A percentile compares a stretch with the other conserved stretches of the same genome.
phyloP scores from a whole-genome alignment of 306 rosid genomes.

The Cyamopsis tetragonoloba region DNA sequence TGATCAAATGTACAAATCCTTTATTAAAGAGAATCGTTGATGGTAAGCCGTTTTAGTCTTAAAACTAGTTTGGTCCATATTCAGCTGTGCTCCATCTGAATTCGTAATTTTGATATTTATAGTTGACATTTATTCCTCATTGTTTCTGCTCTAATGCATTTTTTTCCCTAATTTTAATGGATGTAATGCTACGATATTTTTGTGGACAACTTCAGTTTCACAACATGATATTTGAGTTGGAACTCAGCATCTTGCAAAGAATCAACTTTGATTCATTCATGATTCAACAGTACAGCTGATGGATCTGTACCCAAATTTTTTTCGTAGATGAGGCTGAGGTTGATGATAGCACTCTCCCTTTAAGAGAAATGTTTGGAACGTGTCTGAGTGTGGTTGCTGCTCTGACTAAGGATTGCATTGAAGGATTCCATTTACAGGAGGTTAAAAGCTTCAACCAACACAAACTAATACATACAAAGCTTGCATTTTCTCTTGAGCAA shows the following conservation, averaged over 20 bases:
- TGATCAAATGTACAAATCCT: constrained; percentile 49
- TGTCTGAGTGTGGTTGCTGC: constrained; percentile 54
- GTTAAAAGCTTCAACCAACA: constrained; percentile 40
- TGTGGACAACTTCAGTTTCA: not conserved
- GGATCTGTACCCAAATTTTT: constrained; percentile 18
- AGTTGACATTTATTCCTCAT: not conserved
- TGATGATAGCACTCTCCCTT: constrained; percentile 42
- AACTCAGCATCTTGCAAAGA: not conserved
- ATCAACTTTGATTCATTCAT: constrained; percentile 24
- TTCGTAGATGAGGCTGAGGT: constrained; percentile 56
- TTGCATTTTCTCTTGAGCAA: constrained; percentile 81
- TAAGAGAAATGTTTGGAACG: constrained; percentile 56
- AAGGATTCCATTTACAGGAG: constrained; percentile 58
- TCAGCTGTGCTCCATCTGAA: not conserved
- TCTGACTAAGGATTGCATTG: constrained; percentile 61
- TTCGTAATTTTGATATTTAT: not conserved
- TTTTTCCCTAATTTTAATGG: not conserved
- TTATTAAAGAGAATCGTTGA: constrained; percentile 50
- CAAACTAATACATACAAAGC: constrained; percentile 61
- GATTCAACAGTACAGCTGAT: constrained; percentile 19
- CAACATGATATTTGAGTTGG: constrained; percentile 7
- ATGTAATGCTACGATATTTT: not conserved
- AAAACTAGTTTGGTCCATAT: constrained; percentile 11
- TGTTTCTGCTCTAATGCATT: not conserved
- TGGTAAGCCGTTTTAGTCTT: constrained; percentile 48